A percentile compares a stretch with the other conserved stretches of the same genome.
phyloP scores from a whole-genome alignment of 176 grass and related monocot genomes.

The Oryza glumipatula region DNA sequence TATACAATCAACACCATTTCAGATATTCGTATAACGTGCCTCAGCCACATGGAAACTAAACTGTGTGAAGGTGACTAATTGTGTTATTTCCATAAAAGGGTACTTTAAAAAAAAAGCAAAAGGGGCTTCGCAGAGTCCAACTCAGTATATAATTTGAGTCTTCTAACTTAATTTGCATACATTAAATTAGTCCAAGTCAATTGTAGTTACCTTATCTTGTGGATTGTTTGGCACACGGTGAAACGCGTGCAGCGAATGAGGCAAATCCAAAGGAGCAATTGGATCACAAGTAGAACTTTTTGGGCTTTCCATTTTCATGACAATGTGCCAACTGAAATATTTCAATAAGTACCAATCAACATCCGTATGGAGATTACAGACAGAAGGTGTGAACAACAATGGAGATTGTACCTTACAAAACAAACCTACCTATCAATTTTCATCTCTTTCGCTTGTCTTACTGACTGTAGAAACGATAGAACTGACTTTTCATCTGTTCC shows the following conservation, averaged over 20 bases:
- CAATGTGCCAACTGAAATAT: slow-evolving; percentile 86
- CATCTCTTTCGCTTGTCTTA: slow-evolving; percentile 81
- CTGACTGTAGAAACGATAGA: slow-evolving; percentile 72
- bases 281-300: slow-evolving; percentile 66
- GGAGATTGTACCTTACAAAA: slow-evolving; percentile 22
- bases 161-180: background rate
- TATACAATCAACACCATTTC: slow-evolving; percentile 15
- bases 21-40: background rate
- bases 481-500: slow-evolving; percentile 71
- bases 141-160: slow-evolving; percentile 2
- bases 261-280: slow-evolving; percentile 73
- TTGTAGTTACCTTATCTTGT: slow-evolving; percentile 60
- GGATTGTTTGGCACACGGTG: slow-evolving; percentile 60
- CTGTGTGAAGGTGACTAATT: background rate
- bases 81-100: too few relatives aligned
- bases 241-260: slow-evolving; percentile 78
- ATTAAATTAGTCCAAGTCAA: slow-evolving; percentile 17
- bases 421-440: slow-evolving; percentile 80
- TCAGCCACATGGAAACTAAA: background rate
- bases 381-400: background rate
- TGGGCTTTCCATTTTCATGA: slow-evolving; percentile 81
- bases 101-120: background rate
- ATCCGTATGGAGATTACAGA: slow-evolving; percentile 30
- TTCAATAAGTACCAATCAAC: slow-evolving; percentile 25
- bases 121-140: slow-evolving; percentile 16